Conservation (phyloP, 1,284 basidiomycete genomes). For the Pisolithus thermaeus region DNA sequence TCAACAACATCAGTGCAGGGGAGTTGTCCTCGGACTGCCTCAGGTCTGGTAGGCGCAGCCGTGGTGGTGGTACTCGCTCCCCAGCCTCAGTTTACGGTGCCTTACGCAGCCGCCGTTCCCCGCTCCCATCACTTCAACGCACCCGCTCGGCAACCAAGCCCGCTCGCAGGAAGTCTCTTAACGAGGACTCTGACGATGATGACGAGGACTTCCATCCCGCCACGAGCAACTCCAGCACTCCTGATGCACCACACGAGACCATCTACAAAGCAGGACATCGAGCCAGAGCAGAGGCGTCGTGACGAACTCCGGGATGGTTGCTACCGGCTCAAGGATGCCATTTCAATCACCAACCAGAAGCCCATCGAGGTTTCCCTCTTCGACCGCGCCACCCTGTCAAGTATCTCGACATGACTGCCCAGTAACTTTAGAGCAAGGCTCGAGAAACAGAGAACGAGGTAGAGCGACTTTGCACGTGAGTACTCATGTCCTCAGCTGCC, state of each 20-base stretch:
- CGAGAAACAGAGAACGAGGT: constrained; percentile 71
- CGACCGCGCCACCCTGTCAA: constrained; percentile 77
- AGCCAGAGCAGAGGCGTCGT: constrained; percentile 36
- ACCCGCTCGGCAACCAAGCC: constrained; percentile 40
- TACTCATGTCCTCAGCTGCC: not conserved
- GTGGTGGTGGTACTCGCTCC: constrained; percentile 58
- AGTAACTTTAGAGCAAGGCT: constrained; percentile 65
- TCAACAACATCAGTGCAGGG: constrained; percentile 48
- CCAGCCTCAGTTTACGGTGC: constrained; percentile 45
- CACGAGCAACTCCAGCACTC: constrained; percentile 32
- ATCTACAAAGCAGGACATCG: constrained; percentile 80
- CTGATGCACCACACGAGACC: constrained; percentile 70
- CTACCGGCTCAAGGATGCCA: constrained; percentile 75
- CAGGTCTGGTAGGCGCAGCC: constrained; percentile 57
- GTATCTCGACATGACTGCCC: constrained; percentile 70
- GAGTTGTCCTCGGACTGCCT: constrained; percentile 46
- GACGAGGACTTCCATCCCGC: constrained; percentile 61
- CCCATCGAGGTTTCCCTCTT: constrained; percentile 82
- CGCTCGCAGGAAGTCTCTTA: constrained; percentile 49
- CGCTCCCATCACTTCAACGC: constrained; percentile 73
- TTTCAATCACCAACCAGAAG: constrained; percentile 83
- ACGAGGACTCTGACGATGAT: constrained; percentile 58
- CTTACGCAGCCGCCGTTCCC: constrained; percentile 54
- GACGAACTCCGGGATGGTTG: constrained; percentile 84
- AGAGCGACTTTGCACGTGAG: constrained; percentile 59